Evolutionary conservation across 2,329 filamentous ascomycete species (phyloP), one percentile per base, ranked within the genome.

Genomic region (Phyllosticta citriasiana): DNA sequence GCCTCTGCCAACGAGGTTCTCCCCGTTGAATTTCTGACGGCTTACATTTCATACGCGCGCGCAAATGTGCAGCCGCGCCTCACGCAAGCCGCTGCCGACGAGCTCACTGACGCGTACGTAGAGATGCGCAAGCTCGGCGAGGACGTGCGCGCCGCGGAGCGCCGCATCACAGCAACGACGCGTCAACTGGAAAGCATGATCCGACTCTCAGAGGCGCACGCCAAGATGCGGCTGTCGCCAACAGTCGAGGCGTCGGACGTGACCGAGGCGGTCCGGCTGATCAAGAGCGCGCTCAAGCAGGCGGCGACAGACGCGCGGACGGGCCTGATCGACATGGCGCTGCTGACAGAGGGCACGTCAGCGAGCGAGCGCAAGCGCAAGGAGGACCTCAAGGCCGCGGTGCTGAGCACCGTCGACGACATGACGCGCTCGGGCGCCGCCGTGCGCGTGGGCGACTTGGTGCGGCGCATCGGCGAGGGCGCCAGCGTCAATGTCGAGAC

Each of bases 171-270:
- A 0, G 94, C 94, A 51, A 99, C 94, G 2, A 99, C 95, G 0
- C 85, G 94, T 71, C 94, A 99, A 76, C 82, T 99, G 5, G 95
- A 99, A 77, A 94, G 88, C 54, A 99, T 99, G 95, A 97, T 99
- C 71, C 93, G 94, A 64, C 87, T 99, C 2, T 79, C 92, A 1
- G 94, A 99, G 78, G 94, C 92, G 0, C 95, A 99, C 75, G 95
- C 94, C 57, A 97, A 97, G 76, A 99, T 99, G 95, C 88, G 94
- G 3, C 83, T 99, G 4, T 84, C 88, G 0, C 73, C 80, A 2
- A 83, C 80, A 14, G 94, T 99, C 52, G 91, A 89, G 0, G 84
- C 82, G 27, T 82, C 83, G 56, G 95, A 99, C 69, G 95, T 99
- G 5, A 78, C 85, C 57, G 94, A 99, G 77, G 92, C 94, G 0